phyloP scores from a whole-genome alignment of 2,329 filamentous ascomycete species.

The Bretziella fagacearum region DNA sequence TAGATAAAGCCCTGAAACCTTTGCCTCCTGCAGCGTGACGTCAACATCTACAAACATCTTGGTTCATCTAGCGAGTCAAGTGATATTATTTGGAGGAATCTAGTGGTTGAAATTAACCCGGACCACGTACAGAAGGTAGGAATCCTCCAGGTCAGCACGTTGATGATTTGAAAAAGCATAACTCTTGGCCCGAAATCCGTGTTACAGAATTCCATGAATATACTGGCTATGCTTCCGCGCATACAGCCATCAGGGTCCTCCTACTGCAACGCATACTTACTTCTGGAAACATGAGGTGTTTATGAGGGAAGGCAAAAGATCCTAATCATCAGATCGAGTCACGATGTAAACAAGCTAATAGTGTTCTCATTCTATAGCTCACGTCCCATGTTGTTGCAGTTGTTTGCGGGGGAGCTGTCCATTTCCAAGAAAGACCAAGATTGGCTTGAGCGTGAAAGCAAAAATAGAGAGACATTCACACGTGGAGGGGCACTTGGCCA shows the following conservation, averaged over 20 bases:
- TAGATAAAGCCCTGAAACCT: neutral
- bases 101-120: neutral
- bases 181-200: neutral
- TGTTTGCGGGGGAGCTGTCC: no score
- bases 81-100: neutral
- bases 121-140: no score
- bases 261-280: neutral
- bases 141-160: neutral
- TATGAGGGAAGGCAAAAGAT: neutral
- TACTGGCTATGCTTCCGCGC: neutral
- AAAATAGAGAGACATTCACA: neutral
- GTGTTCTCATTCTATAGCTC: no score
- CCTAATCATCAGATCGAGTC: neutral
- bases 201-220: neutral
- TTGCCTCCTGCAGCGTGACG: constrained; percentile 1
- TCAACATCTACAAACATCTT: neutral
- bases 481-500: neutral
- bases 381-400: no score
- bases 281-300: neutral
- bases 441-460: no score
- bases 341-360: constrained; percentile 1
- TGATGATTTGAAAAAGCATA: neutral
- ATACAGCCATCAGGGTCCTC: neutral
- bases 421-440: no score
- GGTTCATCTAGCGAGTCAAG: neutral